Evolutionary conservation across 2,329 filamentous ascomycete species (phyloP).

Genomic region (Xylariaceae sp.): DNA sequence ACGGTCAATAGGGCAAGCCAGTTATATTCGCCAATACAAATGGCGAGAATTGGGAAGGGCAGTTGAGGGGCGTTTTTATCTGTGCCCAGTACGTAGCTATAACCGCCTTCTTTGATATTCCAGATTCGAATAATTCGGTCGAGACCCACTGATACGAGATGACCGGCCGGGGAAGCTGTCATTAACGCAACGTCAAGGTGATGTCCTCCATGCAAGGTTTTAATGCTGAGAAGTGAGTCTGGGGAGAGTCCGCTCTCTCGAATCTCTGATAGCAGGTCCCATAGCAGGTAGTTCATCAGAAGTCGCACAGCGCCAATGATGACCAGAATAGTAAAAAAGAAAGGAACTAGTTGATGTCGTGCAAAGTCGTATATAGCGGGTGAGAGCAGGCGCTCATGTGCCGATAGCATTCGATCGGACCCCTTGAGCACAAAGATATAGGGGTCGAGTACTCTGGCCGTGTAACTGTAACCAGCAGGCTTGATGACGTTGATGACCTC

Average conservation of each 20-base stretch:
- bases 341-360: constrained; percentile 52
- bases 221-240: constrained; percentile 52
- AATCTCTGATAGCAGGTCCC: constrained; percentile 51
- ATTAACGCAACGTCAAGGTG: constrained; percentile 64
- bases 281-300: constrained; percentile 69
- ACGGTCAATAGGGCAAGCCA: constrained; percentile 63
- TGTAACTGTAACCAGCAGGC: constrained; percentile 63
- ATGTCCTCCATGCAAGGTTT: constrained; percentile 58
- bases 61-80: constrained; percentile 38
- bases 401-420: constrained; percentile 58
- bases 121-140: constrained; percentile 65
- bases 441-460: constrained; percentile 70
- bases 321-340: constrained; percentile 58
- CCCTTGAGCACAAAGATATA: constrained; percentile 66
- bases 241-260: constrained; percentile 43
- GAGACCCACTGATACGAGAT: constrained; percentile 63
- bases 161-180: constrained; percentile 55
- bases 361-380: constrained; percentile 64
- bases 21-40: constrained; percentile 58
- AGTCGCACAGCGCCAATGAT: constrained; percentile 60
- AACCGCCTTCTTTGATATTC: constrained; percentile 47
- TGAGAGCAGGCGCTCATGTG: constrained; percentile 44
- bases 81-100: constrained; percentile 37
- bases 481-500: constrained; percentile 75
- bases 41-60: constrained; percentile 56